These are phyloP conservation scores for Monosporascus cannonballus DNA, from an alignment of 2,329 filamentous ascomycete genomes.

Conservation along the genomic window DNA sequence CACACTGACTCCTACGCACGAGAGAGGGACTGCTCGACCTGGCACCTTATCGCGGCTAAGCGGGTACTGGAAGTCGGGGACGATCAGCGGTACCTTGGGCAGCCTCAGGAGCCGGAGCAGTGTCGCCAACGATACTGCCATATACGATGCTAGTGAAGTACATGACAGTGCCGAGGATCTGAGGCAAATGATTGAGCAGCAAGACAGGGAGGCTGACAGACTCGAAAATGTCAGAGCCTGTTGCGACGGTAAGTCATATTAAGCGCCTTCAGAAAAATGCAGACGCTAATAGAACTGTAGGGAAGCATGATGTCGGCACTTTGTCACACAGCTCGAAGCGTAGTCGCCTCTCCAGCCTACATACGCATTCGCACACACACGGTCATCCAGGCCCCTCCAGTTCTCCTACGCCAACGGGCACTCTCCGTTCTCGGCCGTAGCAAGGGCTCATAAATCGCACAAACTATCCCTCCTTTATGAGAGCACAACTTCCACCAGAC, in stretches of 20 bases:
- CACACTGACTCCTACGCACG: conserved; percentile 48
- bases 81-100: conserved; percentile 42
- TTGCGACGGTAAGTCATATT: conserved; percentile 74
- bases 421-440: conserved; percentile 30
- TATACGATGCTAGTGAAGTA: conserved; percentile 57
- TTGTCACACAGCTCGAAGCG: conserved; percentile 43
- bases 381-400: conserved; percentile 31
- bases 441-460: not conserved
- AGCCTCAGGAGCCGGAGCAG: conserved; percentile 48
- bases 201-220: conserved; percentile 69
- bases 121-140: conserved; percentile 36
- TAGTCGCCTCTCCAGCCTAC: conserved; percentile 31
- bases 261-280: not conserved
- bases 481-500: not conserved
- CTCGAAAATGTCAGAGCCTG: conserved; percentile 95
- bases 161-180: conserved; percentile 81
- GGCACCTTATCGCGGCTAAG: conserved; percentile 54
- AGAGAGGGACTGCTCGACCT: conserved; percentile 26
- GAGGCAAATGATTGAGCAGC: conserved; percentile 69
- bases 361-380: conserved; percentile 24
- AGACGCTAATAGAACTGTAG: conserved; percentile 31
- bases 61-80: conserved; percentile 51
- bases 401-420: conserved; percentile 29
- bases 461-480: not conserved
- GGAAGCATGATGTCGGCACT: conserved; percentile 68